These are phyloP conservation scores for Serendipita sp. DNA, from an alignment of 768 basidiomycete species.

Conservation along the genomic window DNA sequence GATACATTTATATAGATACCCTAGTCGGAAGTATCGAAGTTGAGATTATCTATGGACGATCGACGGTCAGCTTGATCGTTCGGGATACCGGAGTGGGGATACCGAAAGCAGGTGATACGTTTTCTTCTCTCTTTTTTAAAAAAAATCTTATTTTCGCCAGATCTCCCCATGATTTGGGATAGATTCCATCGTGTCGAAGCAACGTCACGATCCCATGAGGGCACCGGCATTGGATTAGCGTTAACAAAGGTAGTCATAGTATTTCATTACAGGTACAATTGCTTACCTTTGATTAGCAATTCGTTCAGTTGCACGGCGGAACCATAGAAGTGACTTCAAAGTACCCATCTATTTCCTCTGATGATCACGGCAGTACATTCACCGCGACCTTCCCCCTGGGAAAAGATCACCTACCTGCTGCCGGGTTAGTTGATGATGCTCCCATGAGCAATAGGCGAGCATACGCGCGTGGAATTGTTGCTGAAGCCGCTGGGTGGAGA, in stretches of 20 bases:
- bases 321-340: slow-evolving; percentile 18
- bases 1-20: slow-evolving; percentile 16
- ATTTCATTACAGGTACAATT: not conserved
- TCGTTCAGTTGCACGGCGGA: slow-evolving; percentile 24
- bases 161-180: slow-evolving; percentile 19
- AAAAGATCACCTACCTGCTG: slow-evolving; percentile 18
- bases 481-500: slow-evolving; percentile 19
- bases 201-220: slow-evolving; percentile 1
- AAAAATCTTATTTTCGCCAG: slow-evolving; percentile 4
- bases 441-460: slow-evolving; percentile 7
- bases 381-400: slow-evolving; percentile 21
- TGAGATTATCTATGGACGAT: slow-evolving; percentile 14
- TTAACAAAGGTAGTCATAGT: slow-evolving; percentile 17
- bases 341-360: slow-evolving; percentile 16
- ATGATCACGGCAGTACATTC: slow-evolving; percentile 22
- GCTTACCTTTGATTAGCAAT: slow-evolving; percentile 15
- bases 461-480: slow-evolving; percentile 22
- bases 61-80: slow-evolving; percentile 19
- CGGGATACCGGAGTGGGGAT: slow-evolving; percentile 26
- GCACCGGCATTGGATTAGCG: slow-evolving; percentile 24
- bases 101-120: slow-evolving; percentile 15
- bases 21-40: slow-evolving; percentile 20
- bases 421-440: slow-evolving; percentile 15
- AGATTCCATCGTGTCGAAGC: slow-evolving; percentile 22
- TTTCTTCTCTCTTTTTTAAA: not conserved